Evolutionary conservation across 768 basidiomycete species (phyloP).

Genomic region (Lentinus brumalis): DNA sequence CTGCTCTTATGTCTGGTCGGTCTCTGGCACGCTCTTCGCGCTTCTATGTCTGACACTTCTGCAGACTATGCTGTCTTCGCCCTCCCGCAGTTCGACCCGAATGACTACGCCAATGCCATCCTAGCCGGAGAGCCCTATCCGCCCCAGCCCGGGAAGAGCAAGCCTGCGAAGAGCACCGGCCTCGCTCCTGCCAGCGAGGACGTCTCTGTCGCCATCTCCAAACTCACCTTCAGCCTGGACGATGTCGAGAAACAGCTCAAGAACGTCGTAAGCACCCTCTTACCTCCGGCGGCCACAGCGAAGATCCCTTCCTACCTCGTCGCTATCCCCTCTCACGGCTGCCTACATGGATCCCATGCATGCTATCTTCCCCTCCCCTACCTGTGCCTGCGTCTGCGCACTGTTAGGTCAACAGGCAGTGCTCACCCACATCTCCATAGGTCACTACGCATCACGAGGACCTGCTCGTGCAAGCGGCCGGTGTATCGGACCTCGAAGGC

Average conservation of each 20-base stretch:
- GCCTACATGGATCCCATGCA: background rate
- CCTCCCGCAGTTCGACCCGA: constrained; percentile 74
- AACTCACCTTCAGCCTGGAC: constrained; percentile 85
- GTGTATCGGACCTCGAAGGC: constrained; percentile 68
- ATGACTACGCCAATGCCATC: constrained; percentile 89
- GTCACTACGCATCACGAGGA: constrained; percentile 84
- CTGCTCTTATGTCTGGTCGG: constrained; percentile 25
- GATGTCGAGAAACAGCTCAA: constrained; percentile 92
- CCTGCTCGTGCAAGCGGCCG: constrained; percentile 79
- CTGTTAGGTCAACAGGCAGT: background rate
- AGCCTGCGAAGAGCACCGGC: constrained; percentile 36
- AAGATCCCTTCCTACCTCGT: background rate
- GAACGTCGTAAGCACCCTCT: constrained; percentile 59
- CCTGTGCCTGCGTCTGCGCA: background rate
- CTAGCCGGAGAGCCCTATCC: constrained; percentile 83
- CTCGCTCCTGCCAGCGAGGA: constrained; percentile 78
- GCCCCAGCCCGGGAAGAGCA: constrained; percentile 38
- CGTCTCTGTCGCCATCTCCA: constrained; percentile 85
- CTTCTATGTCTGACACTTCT: constrained; percentile 5
- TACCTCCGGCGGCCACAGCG: background rate
- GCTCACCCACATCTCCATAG: constrained; percentile 38
- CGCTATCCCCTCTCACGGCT: too few relatives aligned
- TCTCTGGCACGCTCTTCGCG: background rate
- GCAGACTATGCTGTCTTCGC: constrained; percentile 64
- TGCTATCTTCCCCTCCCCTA: background rate